Evolutionary conservation across 345 rosid species (phyloP).

Genomic region (Hibiscus syriacus): DNA sequence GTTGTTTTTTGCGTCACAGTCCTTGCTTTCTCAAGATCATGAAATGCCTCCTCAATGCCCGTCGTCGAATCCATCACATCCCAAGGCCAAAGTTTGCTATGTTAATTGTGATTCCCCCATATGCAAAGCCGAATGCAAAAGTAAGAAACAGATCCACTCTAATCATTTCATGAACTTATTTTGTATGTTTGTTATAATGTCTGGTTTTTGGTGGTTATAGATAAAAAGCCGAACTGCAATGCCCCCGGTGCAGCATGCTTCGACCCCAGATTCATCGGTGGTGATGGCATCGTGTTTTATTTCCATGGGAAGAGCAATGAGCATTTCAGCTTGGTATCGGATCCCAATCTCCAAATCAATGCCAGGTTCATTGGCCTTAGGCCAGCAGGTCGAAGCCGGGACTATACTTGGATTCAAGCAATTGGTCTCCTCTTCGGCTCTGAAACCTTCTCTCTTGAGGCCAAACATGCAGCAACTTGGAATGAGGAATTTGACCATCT

Average conservation of each 20-base stretch:
- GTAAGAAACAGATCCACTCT: constrained; percentile 5
- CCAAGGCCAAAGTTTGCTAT: constrained; percentile 29
- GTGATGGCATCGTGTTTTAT: constrained; percentile 50
- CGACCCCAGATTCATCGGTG: constrained; percentile 53
- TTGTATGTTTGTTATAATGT: neutral
- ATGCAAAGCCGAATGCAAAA: constrained; percentile 31
- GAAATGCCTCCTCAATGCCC: constrained; percentile 33
- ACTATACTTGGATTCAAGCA: constrained; percentile 57
- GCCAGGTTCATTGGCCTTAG: constrained; percentile 49
- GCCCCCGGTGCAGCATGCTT: constrained; percentile 53
- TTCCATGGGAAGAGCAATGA: constrained; percentile 51
- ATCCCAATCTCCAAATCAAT: constrained; percentile 43
- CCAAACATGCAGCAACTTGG: constrained; percentile 44
- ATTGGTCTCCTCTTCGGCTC: constrained; percentile 52
- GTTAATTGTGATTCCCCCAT: constrained; percentile 27
- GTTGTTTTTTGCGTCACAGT: constrained; percentile 22
- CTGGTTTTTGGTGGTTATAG: neutral
- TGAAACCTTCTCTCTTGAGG: constrained; percentile 54
- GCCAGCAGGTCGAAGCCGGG: constrained; percentile 35
- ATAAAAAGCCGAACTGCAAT: constrained; percentile 28
- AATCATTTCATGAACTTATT: neutral
- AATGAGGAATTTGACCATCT: constrained; percentile 44
- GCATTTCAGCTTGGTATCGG: constrained; percentile 48
- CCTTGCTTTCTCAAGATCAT: constrained; percentile 26
- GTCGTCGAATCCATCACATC: constrained; percentile 14